phyloP scores from a whole-genome alignment of 176 grass and related monocot genomes.

The Guadua angustifolia region DNA sequence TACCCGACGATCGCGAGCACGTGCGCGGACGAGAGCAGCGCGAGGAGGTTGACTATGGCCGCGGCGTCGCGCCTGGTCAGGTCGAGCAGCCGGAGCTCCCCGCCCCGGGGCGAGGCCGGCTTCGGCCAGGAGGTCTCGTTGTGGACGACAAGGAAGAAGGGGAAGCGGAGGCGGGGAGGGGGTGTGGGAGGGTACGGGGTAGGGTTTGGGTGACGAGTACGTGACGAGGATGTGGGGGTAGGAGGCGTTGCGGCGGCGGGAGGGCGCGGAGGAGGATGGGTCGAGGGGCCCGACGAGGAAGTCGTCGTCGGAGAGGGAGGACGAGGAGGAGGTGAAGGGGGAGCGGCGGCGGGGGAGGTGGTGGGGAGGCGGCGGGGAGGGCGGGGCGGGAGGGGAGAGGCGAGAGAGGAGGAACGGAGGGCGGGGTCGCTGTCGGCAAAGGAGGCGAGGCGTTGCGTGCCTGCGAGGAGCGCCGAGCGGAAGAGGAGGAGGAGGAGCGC shows the following conservation, averaged over 20 bases:
- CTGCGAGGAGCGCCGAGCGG: conserved; percentile 74
- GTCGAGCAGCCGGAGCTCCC: conserved; percentile 62
- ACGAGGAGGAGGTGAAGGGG: conserved; percentile 56
- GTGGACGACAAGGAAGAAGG: conserved; percentile 59
- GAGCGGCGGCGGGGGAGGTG: conserved; percentile 58
- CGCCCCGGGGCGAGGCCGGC: conserved; percentile 26
- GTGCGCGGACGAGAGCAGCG: conserved; percentile 71
- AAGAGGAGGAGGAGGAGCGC: conserved; percentile 75
- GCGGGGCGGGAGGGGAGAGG: conserved; percentile 50
- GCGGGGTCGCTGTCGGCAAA: conserved; percentile 68
- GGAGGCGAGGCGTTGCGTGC: conserved; percentile 64
- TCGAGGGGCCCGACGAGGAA: conserved; percentile 51
- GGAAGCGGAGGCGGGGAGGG: conserved; percentile 44
- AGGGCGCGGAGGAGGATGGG: conserved; percentile 45
- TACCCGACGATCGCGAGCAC: conserved; percentile 73
- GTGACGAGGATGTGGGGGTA: conserved; percentile 46
- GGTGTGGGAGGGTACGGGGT: conserved; percentile 46
- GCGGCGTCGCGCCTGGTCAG: conserved; percentile 62
- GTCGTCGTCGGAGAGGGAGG: conserved; percentile 58
- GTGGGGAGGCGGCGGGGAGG: conserved; percentile 42
- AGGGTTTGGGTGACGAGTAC: conserved; percentile 50
- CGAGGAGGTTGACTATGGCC: conserved; percentile 68
- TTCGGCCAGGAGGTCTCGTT: conserved; percentile 51
- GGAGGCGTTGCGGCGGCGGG: conserved; percentile 56
- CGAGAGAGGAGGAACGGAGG: conserved; percentile 69